Evolutionary conservation across 805 yeast genomes (phyloP), one percentile per base, ranked within the genome.

Genomic region (Cyberlindnera galapagoensis): DNA sequence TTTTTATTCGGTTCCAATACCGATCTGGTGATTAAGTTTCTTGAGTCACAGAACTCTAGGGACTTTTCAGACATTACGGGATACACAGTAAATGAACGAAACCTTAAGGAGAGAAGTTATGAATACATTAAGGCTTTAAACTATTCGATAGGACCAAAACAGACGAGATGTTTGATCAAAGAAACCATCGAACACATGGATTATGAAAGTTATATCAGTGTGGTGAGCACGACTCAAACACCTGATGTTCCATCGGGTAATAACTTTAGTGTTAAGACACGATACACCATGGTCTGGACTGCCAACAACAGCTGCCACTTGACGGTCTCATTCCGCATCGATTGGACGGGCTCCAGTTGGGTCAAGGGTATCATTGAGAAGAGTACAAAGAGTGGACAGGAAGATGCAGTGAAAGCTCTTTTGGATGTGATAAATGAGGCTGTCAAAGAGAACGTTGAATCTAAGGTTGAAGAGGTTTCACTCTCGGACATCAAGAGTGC

Each of bases 221-320:
- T 86, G 2, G 59, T 76, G 3, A 74, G 78, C 25, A 63, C 72
- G 2, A 75, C 90, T 0, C 63, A 61, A 24, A 88, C 98, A 0
- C 99, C 98, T 0, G 92, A 86, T 51, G 97, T 92, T 11, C 98
- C 99, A 1, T 81, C 88, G 47, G 99, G 99, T 5, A 69, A 69
- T 26, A 70, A 83, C 1, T 92, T 92, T 54, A 65, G 71, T 20
- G 87, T 87, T 2, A 68, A 75, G 40, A 84, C 95, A 0, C 66
- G 82, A 39, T 82, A 76, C 47, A 62, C 77, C 27, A 58, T 86
- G 34, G 67, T 80, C 3, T 92, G 98, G 97, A 86, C 67, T 1
- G 65, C 62, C 7, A 56, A 65, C 18, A 83, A 80, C 47, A 54
- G 61, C 16, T 80, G 95, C 5, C 60, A 65, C 29, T 46, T 92